Evolutionary conservation across 257 asterid species (phyloP).

Genomic region (Leptodermis oblonga): DNA sequence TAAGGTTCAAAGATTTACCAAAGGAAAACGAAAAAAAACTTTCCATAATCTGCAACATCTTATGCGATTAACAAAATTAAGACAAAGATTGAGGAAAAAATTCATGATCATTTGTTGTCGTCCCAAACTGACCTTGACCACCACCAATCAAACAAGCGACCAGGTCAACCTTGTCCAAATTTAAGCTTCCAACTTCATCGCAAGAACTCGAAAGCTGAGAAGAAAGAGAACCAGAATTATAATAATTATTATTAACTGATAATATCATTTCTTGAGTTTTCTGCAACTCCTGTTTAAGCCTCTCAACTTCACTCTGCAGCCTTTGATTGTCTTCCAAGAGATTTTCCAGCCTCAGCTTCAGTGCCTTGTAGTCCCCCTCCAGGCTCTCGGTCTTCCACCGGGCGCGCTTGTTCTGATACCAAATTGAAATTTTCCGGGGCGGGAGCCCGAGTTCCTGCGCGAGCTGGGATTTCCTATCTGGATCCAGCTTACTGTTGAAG

Average conservation of each 20-base stretch:
- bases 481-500: conserved; percentile 50
- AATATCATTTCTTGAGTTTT: conserved; percentile 27
- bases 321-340: conserved; percentile 35
- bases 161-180: conserved; percentile 36
- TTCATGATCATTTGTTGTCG: conserved; percentile 28
- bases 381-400: conserved; percentile 61
- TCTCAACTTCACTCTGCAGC: conserved; percentile 38
- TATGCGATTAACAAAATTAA: background rate
- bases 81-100: conserved; percentile 27
- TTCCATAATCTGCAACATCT: background rate
- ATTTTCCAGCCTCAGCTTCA: conserved; percentile 38
- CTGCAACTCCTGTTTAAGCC: conserved; percentile 44
- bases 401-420: conserved; percentile 79
- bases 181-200: conserved; percentile 47
- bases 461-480: conserved; percentile 45
- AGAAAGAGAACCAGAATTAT: conserved; percentile 22
- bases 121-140: conserved; percentile 30
- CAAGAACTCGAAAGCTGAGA: conserved; percentile 36
- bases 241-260: conserved; percentile 20
- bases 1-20: background rate
- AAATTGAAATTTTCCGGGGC: conserved; percentile 55
- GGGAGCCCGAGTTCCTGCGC: conserved; percentile 54
- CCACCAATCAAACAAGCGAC: conserved; percentile 41
- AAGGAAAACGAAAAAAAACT: too few relatives aligned
- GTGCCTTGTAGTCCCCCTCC: conserved; percentile 38